Base-by-base conservation (phyloP, 345 rosid genomes). In the Murraya koenigii region DNA sequence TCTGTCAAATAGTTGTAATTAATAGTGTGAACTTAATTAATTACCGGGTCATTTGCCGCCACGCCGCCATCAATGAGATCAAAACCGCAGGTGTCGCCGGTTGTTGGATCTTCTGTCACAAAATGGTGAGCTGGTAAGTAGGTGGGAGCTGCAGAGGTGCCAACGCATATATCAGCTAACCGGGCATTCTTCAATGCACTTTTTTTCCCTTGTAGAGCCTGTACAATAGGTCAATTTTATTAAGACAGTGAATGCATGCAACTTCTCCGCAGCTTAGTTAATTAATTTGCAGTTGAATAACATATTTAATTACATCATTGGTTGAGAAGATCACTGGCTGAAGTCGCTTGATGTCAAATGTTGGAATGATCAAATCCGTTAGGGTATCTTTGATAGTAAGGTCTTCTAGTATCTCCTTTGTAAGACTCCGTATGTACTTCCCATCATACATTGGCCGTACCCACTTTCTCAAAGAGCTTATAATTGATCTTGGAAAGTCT, bases 61-160 rank as follows among this genome's bases (percentile, higher is more conserved):
- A 84, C 80, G 4, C 73, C 86, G 33, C 84, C 86, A 62, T 84
- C 86, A 26, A 81, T 14, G 10, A 84, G 84, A 33, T 84, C 72
- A 32, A 78, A 84, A 20, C 19, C 44, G 14, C 58, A 56, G 22
- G 30, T 71, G 3, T 54, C 36, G 10, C 70, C 44, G 0, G 56
- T 52, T 52, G 44, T 30, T 19, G 19, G 11, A 36, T 83, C 77
- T 47, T 62, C 58, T 32, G 54, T 78, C 20, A 68, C 36, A 44
- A 83, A 83, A 30, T 55, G 25, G 73, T 80, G 72, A 4, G 86
- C 66, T 0, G 84, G 86, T 2, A 83, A 22, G 71, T 32, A 83
- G 1, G 83, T 77, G 13, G 83, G 86, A 36, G 86, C 86, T 13
- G 86, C 83, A 22, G 86, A 80, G 35, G 83, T 80, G 7, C 79